Base-by-base conservation (phyloP, 768 basidiomycete species). In the Auriscalpium vulgare region DNA sequence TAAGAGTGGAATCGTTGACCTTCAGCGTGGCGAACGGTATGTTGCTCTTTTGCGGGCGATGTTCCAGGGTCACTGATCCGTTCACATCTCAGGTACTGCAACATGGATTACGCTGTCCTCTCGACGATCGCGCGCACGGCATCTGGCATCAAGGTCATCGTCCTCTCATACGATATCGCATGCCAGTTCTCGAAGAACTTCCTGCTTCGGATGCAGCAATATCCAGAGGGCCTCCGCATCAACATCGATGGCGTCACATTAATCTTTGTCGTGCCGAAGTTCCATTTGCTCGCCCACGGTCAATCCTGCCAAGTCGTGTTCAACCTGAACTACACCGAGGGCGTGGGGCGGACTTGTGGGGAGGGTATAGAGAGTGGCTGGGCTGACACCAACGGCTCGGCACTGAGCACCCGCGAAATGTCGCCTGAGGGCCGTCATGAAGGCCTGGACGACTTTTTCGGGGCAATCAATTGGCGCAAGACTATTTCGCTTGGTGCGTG, bases 351-450 rank as follows among this genome's bases (percentile, higher is more conserved):
- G 13, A 56, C 53, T 9, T 55, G 61, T 47, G 64, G 65, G 0
- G 64, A 66, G 47, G 53, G 37, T 10, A 51, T 62, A 1, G 64
- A 66, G 45, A 37, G 59, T 2, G 49, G 43, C 9, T 64, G 63
- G 62, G 37, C 62, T 1, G 21, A 51, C 8, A 43, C 53, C 3
- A 63, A 63, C 40, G 29, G 44, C 7, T 36, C 51, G 4, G 51
- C 55, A 2, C 43, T 46, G 8, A 51, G 40, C 6, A 59, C 56
- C 6, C 47, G 51, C 1, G 62, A 65, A 44, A 63, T 61, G 62
- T 43, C 37, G 16, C 47, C 54, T 2, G 59, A 49, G 5, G 44
- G 37, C 9, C 47, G 57, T 6, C 50, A 56, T 19, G 59, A 64
- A 19, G 37, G 54, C 1, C 29, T 64, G 19, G 47, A 62, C 35